Evolutionary conservation across 768 basidiomycete species (phyloP).

Genomic region (Saitozyma podzolica): DNA sequence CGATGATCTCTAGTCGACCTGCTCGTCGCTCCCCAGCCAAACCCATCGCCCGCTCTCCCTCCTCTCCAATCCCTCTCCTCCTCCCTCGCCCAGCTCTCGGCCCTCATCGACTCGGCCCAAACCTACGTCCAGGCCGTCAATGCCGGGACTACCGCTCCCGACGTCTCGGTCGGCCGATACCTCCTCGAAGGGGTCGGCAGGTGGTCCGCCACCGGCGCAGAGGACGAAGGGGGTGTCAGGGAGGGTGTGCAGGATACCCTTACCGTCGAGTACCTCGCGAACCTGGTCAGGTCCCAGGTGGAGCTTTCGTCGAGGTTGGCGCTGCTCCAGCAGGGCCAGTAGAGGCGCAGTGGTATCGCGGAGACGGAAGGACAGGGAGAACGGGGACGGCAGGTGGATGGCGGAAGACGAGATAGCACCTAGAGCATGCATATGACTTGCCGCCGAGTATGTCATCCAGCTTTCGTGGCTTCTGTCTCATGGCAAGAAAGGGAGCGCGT

Average conservation of each 20-base stretch:
- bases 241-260: conserved; percentile 69
- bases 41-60: conserved; percentile 54
- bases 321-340: conserved; percentile 57
- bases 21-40: conserved; percentile 53
- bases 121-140: conserved; percentile 74
- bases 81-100: conserved; percentile 68
- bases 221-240: conserved; percentile 56
- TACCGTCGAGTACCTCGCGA: conserved; percentile 92
- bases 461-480: no score
- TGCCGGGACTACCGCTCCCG: conserved; percentile 72
- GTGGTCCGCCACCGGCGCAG: conserved; percentile 53
- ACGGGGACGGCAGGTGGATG: not conserved
- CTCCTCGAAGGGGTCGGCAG: conserved; percentile 71
- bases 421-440: no score
- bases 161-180: conserved; percentile 83
- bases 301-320: conserved; percentile 87
- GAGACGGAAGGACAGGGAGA: not conserved
- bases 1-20: conserved; percentile 67
- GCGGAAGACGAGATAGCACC: no score
- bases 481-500: no score
- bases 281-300: conserved; percentile 87
- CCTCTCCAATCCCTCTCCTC: conserved; percentile 74
- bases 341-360: conserved; percentile 1
- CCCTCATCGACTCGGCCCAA: conserved; percentile 82
- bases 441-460: no score